Evolutionary conservation across 1,284 basidiomycete species (phyloP).

Genomic region (Cystobasidiaceae sp.): DNA sequence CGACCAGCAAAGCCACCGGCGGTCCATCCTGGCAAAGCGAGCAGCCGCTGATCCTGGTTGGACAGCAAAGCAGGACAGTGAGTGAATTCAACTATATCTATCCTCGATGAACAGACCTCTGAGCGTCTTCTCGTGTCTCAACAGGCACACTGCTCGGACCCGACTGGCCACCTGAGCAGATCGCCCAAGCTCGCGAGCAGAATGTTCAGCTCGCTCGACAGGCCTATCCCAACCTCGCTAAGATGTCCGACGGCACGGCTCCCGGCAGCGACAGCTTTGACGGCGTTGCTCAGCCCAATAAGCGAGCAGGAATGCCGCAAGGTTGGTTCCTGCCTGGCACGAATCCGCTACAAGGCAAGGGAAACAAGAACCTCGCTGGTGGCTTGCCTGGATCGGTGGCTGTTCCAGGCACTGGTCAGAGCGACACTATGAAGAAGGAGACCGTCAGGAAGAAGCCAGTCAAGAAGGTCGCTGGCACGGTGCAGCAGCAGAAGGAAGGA

Average conservation of each 20-base stretch:
- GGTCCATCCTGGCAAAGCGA: background rate
- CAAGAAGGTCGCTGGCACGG: too few species aligned
- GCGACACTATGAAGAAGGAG: too few species aligned
- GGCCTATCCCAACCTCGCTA: constrained; percentile 12
- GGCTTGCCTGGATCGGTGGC: too few species aligned
- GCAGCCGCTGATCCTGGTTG: background rate
- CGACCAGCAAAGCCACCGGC: too few species aligned
- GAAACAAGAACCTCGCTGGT: too few species aligned
- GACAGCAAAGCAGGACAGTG: constrained; percentile 27
- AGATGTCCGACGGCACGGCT: background rate
- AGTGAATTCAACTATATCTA: background rate
- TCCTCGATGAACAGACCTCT: background rate
- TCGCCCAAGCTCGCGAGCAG: constrained; percentile 10
- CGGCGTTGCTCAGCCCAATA: background rate
- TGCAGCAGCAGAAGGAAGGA: background rate
- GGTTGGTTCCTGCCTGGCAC: background rate
- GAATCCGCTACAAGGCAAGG: background rate
- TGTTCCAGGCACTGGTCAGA: background rate
- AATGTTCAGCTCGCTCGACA: constrained; percentile 18
- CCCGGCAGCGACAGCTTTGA: background rate
- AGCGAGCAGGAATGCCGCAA: constrained; percentile 19
- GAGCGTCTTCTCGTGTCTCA: background rate
- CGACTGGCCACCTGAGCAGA: constrained; percentile 8
- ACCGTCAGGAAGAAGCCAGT: too few species aligned
- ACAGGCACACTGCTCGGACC: constrained; percentile 18